Evolutionary conservation across 2,329 filamentous ascomycete species (phyloP).

Genomic region (Ramularia endophylla): DNA sequence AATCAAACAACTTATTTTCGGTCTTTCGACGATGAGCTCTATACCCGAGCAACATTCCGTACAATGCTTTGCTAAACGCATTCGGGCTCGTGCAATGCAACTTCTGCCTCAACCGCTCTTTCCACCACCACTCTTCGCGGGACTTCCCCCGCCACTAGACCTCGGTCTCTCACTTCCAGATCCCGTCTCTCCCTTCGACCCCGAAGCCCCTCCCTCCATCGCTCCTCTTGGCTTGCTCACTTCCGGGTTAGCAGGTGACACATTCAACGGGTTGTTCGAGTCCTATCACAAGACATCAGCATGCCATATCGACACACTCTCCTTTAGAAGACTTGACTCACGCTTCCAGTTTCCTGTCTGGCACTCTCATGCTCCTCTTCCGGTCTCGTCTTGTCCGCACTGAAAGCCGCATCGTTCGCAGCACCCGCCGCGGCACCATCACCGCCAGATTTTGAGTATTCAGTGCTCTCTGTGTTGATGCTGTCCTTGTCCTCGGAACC

Average conservation of each 20-base stretch:
- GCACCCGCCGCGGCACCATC: constrained; percentile 51
- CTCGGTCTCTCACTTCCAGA: constrained; percentile 22
- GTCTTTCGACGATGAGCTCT: too few species aligned
- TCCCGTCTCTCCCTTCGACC: constrained; percentile 30
- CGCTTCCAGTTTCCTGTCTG: constrained; percentile 27
- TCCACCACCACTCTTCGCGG: constrained; percentile 33
- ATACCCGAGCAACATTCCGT: too few species aligned
- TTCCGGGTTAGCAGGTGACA: constrained; percentile 56
- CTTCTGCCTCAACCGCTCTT: constrained; percentile 20
- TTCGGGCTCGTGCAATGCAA: not conserved
- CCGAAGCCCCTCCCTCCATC: constrained; percentile 38
- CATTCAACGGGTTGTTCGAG: constrained; percentile 49
- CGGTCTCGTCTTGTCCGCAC: constrained; percentile 61
- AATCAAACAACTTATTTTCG: too few species aligned
- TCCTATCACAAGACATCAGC: constrained; percentile 16
- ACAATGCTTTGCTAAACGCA: too few species aligned
- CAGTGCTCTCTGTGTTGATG: constrained; percentile 59
- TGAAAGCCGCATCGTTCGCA: constrained; percentile 59
- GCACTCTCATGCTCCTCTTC: constrained; percentile 49
- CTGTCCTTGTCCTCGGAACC: constrained; percentile 48
- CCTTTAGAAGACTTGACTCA: constrained; percentile 11
- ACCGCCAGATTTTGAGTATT: constrained; percentile 63
- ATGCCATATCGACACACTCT: too few species aligned
- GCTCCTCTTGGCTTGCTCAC: constrained; percentile 46
- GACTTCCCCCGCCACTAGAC: constrained; percentile 27